Evolutionary conservation across 2,329 filamentous ascomycete genomes (phyloP).

Genomic region (Cadophora gregata): DNA sequence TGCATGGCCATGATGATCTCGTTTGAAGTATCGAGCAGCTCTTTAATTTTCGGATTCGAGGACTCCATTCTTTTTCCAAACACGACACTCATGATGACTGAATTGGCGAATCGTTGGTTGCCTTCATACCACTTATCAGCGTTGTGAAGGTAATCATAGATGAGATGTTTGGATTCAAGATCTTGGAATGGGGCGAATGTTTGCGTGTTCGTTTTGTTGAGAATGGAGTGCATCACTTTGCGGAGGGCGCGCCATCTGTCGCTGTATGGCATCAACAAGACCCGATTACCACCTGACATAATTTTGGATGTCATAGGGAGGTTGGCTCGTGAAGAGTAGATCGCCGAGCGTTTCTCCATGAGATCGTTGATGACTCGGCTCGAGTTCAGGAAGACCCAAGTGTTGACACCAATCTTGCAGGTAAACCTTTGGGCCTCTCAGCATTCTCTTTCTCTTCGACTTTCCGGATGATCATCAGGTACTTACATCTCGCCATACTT

Average conservation of each 20-base stretch:
- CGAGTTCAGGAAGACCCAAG: conserved; percentile 52
- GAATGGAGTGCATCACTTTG: conserved; percentile 45
- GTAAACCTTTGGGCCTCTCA: conserved; percentile 31
- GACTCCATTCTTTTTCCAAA: conserved; percentile 41
- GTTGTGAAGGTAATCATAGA: conserved; percentile 40
- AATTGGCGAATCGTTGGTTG: conserved; percentile 42
- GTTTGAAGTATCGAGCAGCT: conserved; percentile 35
- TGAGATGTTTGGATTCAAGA: conserved; percentile 40
- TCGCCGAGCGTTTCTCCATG: conserved; percentile 34
- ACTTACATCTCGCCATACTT: conserved; percentile 39
- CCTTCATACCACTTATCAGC: conserved; percentile 40
- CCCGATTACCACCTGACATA: conserved; percentile 42
- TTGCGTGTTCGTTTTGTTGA: conserved; percentile 38
- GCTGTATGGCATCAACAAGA: conserved; percentile 44
- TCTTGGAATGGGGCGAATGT: conserved; percentile 45
- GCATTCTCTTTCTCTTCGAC: not conserved
- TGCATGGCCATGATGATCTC: conserved; percentile 40
- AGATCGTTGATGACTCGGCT: conserved; percentile 47
- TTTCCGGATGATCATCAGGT: not conserved
- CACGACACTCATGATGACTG: conserved; percentile 45
- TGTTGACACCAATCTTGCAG: conserved; percentile 43
- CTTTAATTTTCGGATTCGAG: conserved; percentile 31
- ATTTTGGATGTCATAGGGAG: conserved; percentile 38
- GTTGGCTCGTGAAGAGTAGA: conserved; percentile 35
- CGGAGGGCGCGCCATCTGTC: conserved; percentile 41